A percentile compares a stretch with the other conserved stretches of the same genome.
Conservation (phyloP, 1,284 basidiomycete genomes). For the Jaminaea rosea region DNA sequence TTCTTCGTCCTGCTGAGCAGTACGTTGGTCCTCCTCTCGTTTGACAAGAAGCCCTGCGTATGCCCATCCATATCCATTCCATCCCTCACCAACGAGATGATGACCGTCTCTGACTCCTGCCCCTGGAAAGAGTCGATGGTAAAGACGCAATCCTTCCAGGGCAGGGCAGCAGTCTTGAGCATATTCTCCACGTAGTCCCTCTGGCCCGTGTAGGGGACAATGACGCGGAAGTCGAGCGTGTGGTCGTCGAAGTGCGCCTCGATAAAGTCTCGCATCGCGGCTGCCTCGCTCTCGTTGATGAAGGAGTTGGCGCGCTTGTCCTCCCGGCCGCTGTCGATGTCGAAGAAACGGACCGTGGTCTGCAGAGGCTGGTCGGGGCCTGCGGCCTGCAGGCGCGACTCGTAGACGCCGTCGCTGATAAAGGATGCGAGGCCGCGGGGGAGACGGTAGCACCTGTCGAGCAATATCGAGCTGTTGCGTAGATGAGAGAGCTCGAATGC, state of each 20-base stretch:
- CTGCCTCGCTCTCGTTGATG: constrained; percentile 1
- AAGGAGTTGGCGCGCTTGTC: neutral
- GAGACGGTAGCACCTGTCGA: constrained; percentile 8
- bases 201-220: constrained; percentile 5
- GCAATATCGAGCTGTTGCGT: constrained; percentile 2
- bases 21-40: constrained; percentile 6
- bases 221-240: neutral
- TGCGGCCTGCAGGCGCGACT: neutral
- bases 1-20: constrained; percentile 1
- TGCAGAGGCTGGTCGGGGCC: neutral
- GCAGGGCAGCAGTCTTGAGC: neutral
- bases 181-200: constrained; percentile 1
- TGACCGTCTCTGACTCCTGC: constrained; percentile 6
- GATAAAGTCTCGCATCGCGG: neutral
- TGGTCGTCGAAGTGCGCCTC: neutral
- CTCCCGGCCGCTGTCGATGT: constrained; percentile 1
- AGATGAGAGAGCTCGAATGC: constrained; percentile 6
- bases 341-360: constrained; percentile 6
- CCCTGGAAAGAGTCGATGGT: constrained; percentile 9
- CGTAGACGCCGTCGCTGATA: constrained; percentile 7
- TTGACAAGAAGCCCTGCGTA: constrained; percentile 6
- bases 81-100: constrained; percentile 6
- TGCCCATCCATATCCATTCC: neutral
- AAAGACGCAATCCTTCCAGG: constrained; percentile 4
- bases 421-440: constrained; percentile 1